Conservation (phyloP, 345 rosid species). For the Mallotus nudiflorus region DNA sequence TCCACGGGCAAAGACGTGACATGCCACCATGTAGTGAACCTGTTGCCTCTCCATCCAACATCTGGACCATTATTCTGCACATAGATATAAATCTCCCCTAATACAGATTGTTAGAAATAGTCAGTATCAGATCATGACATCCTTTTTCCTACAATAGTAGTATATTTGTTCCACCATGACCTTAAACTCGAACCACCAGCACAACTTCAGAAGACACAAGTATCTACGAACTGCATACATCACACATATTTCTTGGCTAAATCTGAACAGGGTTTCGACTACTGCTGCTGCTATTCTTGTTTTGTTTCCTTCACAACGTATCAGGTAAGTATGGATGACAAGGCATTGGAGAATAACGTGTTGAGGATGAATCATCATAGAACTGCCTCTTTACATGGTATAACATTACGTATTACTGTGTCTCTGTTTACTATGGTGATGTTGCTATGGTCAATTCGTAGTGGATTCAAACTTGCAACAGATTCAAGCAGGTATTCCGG, state of each 20-base stretch:
- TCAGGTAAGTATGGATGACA: slow-evolving; percentile 17
- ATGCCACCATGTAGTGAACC: background rate
- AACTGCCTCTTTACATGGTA: background rate
- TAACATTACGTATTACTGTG: slow-evolving; percentile 12
- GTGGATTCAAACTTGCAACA: slow-evolving; percentile 27
- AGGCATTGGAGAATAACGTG: background rate
- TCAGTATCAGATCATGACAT: too few relatives aligned
- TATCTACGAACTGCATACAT: too few relatives aligned
- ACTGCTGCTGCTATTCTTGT: background rate
- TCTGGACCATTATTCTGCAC: too few relatives aligned
- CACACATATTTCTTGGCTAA: background rate
- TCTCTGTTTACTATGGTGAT: slow-evolving; percentile 20
- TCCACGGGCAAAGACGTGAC: background rate
- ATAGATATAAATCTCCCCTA: too few relatives aligned
- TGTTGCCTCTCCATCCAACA: too few relatives aligned
- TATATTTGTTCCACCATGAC: too few relatives aligned
- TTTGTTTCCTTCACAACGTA: background rate
- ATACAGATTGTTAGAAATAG: too few relatives aligned
- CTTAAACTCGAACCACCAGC: too few relatives aligned
- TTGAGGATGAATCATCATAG: slow-evolving; percentile 16
- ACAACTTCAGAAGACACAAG: too few relatives aligned
- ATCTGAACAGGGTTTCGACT: background rate
- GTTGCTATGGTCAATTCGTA: slow-evolving; percentile 31
- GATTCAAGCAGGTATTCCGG: slow-evolving; percentile 24
- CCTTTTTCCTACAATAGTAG: too few relatives aligned